Evolutionary conservation across 2,329 filamentous ascomycete species (phyloP), one percentile per base, ranked within the genome.

Genomic region (Tolypocladium endophyticum): DNA sequence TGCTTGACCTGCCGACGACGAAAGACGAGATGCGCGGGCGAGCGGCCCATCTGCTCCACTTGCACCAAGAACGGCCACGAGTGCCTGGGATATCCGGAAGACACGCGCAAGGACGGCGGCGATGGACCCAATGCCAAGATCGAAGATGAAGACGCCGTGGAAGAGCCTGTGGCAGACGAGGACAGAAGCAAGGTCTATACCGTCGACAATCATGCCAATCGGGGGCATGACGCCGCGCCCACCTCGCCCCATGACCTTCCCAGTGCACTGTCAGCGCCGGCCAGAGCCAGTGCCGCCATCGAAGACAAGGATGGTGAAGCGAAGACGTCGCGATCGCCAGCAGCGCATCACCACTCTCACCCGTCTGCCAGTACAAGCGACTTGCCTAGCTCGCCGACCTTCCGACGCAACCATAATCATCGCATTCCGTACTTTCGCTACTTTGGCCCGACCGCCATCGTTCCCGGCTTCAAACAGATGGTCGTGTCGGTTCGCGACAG

Each of bases 391-490:
- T 82, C 80, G 28, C 78, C 79, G 1, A 67, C 75, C 14, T 72
- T 79, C 56, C 76, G 82, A 62, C 77, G 82, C 65, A 72, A 76
- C 36, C 79, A 82, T 70, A 78, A 82, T 62, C 78, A 88, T 68
- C 82, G 87, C 58, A 89, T 96, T 63, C 91, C 91, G 0, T 96
- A 94, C 71, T 96, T 96, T 67, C 81, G 92, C 61, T 96, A 94
- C 73, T 94, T 96, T 70, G 92, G 91, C 0, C 90, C 90, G 0
- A 96, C 92, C 1, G 92, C 91, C 63, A 96, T 96, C 68, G 90
- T 94, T 58, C 91, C 91, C 1, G 91, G 91, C 28, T 95, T 92
- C 76, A 95, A 95, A 73, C 90, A 95, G 72, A 95, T 95, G 90
- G 89, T 95, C 33, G 87, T 89, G 61, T 87, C 88, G 58, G 84